Evolutionary conservation across 805 yeast genomes (phyloP), one percentile per base, ranked within the genome.

Genomic region (Yarrowia osloensis): DNA sequence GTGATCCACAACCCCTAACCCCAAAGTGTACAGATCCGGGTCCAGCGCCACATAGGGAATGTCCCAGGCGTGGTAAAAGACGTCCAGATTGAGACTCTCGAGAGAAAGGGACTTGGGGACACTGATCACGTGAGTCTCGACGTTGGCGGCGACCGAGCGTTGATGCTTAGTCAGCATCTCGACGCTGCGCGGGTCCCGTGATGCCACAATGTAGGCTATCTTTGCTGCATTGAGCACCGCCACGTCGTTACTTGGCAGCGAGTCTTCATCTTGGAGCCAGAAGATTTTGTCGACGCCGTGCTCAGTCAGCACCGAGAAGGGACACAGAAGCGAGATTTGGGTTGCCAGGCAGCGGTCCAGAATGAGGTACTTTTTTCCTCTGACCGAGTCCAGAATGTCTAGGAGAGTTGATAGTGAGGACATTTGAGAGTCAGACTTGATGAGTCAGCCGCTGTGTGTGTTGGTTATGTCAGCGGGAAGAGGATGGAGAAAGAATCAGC

Each of bases 301-400:
- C 42, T 79, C 78, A 71, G 84, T 84, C 33, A 88, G 78, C 8
- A 75, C 73, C 66, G 84, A 81, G 74, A 87, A 87, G 12, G 88
- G 84, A 13, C 86, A 82, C 39, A 87, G 76, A 40, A 78, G 78
- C 72, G 88, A 85, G 67, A 88, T 75, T 13, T 83, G 72, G 0
- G 83, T 77, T 2, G 88, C 79, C 42, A 87, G 72, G 4, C 75
- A 72, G 35, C 78, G 77, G 68, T 87, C 88, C 37, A 86, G 74
- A 17, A 82, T 70, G 66, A 83, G 62, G 47, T 74, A 49, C 70
- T 77, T 76, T 47, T 72, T 74, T 17, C 67, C 67, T 3, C 66
- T 9, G 2, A 61, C 54, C 2, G 66, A 61, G 54, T 61, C 66
- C 26, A 61, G 22, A 22, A 44, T 61, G 22, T 44, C 52, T 12